Evolutionary conservation across 768 basidiomycete species (phyloP), one percentile per base, ranked within the genome.

Genomic region (Gymnopilus dilepis): DNA sequence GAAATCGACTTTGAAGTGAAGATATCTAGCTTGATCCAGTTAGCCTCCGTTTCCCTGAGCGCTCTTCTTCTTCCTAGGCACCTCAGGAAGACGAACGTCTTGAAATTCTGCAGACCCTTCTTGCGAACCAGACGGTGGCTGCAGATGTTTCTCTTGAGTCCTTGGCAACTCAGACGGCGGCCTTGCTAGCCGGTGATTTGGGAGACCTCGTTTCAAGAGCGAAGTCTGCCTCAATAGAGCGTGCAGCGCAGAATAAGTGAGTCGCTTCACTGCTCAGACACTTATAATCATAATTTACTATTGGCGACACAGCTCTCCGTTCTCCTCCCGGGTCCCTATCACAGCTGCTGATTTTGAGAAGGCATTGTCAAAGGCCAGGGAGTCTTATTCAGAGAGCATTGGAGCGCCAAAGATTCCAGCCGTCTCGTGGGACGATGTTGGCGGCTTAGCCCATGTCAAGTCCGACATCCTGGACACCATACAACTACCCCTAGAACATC

Each of bases 381-480:
- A 84, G 9, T 84, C 90, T 0, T 96, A 96, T 73, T 91, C 93
- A 7, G 93, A 95, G 71, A 94, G 85, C 69, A 97, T 99, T 61
- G 97, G 96, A n/a, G 94, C 95, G 24, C 97, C 97, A 0, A 95
- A 91, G 66, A 99, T 99, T 34, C 97, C 97, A 1, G 90, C 83
- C 64, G 95, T 99, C 0, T 84, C 90, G 0, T 99, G 97, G 97
- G 95, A 98, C 73, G 97, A 99, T 72, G 91, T 99, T 12, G 97
- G 97, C 26, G 97, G 97, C 4, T 78, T 99, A 11, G 88, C 87
- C 2, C 77, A 82, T 61, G 94, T 97, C 60, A 99, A 98, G 72
- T 75, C 85, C 37, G 97, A 98, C 67, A 98, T 99, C 56, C 77
- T 99, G 60, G 97, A 99, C 69, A 99, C 96, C 19, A 92, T 98